phyloP scores from a whole-genome alignment of 2,329 filamentous ascomycete species.

The Ophiocordyceps camponoti-rufipedis region DNA sequence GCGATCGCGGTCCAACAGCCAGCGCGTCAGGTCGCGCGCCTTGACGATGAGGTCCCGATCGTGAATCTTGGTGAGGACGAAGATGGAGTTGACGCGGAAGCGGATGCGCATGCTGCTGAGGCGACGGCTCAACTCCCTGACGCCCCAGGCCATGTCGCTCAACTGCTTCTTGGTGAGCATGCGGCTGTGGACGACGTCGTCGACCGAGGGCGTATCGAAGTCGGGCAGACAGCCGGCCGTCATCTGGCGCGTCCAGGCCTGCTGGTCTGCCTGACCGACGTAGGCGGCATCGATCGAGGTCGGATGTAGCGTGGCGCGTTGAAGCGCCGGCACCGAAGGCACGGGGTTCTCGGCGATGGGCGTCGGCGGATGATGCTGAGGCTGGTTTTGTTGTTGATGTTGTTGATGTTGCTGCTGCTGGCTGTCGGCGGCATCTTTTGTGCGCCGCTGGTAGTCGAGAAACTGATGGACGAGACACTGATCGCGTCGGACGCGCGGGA shows the following conservation, averaged over 20 bases:
- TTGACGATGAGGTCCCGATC: conserved; percentile 63
- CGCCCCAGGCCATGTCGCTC: conserved; percentile 92
- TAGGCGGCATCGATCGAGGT: conserved; percentile 20
- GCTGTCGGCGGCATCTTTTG: conserved; percentile 8
- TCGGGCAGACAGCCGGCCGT: conserved; percentile 20
- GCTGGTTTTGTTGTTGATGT: too few relatives aligned
- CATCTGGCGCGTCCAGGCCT: conserved; percentile 32
- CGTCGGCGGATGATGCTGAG: conserved; percentile 2
- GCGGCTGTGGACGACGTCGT: conserved; percentile 36
- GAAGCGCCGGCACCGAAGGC: conserved; percentile 3
- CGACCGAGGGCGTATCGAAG: conserved; percentile 16
- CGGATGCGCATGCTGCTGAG: conserved; percentile 69
- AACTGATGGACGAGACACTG: conserved; percentile 50
- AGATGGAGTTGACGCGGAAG: conserved; percentile 65
- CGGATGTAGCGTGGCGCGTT: conserved; percentile 17
- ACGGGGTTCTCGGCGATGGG: conserved; percentile 3
- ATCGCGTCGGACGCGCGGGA: conserved; percentile 20
- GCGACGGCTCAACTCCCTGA: conserved; percentile 74
- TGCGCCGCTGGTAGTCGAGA: conserved; percentile 34
- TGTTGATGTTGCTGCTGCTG: too few relatives aligned
- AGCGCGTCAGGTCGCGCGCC: conserved; percentile 58
- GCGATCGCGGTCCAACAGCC: conserved; percentile 59
- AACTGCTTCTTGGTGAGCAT: conserved; percentile 88
- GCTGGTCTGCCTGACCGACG: conserved; percentile 37
- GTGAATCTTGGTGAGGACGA: conserved; percentile 82